A percentile compares a stretch with the other conserved stretches of the same genome.
These are phyloP conservation scores for Furculomyces boomerangus DNA, from an alignment of 371 early-diverging fungal species.

Conservation along the genomic window DNA sequence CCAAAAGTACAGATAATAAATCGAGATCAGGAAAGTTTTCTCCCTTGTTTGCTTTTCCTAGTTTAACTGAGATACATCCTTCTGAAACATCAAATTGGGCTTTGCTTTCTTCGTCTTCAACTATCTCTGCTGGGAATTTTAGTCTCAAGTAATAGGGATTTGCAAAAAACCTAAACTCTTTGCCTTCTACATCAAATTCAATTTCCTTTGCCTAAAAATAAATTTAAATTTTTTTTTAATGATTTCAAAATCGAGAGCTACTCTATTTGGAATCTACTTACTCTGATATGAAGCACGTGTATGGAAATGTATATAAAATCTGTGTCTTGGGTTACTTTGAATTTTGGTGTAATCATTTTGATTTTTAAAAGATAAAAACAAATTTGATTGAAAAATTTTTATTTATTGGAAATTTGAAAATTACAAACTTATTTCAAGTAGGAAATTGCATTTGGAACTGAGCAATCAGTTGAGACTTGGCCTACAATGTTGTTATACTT, in stretches of 20 bases:
- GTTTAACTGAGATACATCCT: constrained; percentile 50
- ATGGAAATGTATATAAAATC: constrained; percentile 49
- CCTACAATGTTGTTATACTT: too few species aligned
- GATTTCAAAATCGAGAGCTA: not conserved
- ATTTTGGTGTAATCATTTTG: constrained; percentile 81
- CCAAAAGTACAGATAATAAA: constrained; percentile 59
- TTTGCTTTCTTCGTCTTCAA: constrained; percentile 71
- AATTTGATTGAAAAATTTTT: too few species aligned
- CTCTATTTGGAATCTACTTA: constrained; percentile 11
- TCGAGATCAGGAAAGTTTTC: constrained; percentile 74
- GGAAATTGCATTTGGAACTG: not conserved
- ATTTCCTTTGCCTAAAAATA: constrained; percentile 7
- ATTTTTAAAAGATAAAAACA: too few species aligned
- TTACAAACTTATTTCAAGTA: too few species aligned
- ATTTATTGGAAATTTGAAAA: too few species aligned
- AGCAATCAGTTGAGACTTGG: not conserved
- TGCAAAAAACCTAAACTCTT: constrained; percentile 15
- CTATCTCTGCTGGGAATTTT: constrained; percentile 56
- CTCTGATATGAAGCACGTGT: constrained; percentile 69
- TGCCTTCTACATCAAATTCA: constrained; percentile 15
- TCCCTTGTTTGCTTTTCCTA: constrained; percentile 64
- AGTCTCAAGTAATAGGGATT: constrained; percentile 35
- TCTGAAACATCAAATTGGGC: constrained; percentile 62
- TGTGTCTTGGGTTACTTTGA: constrained; percentile 61
- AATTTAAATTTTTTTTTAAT: not conserved